Evolutionary conservation across 75 land plant species (phyloP).

Genomic region (Selaginella tamariscina): DNA sequence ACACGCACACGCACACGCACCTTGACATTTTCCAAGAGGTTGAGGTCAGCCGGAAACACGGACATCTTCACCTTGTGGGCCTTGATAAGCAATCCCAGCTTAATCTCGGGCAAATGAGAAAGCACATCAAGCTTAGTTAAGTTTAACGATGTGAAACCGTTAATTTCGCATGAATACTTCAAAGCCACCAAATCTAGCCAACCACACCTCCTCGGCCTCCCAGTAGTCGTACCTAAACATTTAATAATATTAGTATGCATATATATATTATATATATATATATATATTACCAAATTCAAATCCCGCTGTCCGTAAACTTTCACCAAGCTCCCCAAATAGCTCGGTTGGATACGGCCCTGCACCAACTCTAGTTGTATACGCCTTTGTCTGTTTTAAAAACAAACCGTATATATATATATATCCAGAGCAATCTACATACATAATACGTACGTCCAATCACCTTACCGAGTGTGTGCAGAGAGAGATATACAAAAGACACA

Average conservation of each 20-base stretch:
- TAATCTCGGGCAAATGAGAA: constrained; percentile 53
- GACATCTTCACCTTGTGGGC: constrained; percentile 27
- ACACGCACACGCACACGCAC: too few species aligned
- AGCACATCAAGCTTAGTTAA: constrained; percentile 96
- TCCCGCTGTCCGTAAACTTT: constrained; percentile 65
- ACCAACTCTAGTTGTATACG: constrained; percentile 92
- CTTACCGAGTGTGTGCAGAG: too few species aligned
- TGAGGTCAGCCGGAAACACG: constrained; percentile 75
- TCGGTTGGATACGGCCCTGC: constrained; percentile 97
- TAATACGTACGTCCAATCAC: too few species aligned
- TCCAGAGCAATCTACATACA: too few species aligned
- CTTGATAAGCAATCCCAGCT: constrained; percentile 59
- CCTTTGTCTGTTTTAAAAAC: constrained; percentile 94
- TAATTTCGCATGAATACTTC: constrained; percentile 68
- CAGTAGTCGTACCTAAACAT: constrained; percentile 85
- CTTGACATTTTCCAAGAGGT: constrained; percentile 53
- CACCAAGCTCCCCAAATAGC: constrained; percentile 51
- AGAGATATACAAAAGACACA: too few species aligned
- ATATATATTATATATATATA: too few species aligned
- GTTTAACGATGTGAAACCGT: constrained; percentile 86
- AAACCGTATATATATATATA: too few species aligned
- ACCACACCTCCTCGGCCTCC: constrained; percentile 98
- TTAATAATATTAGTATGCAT: too few species aligned
- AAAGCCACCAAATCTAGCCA: constrained; percentile 95
- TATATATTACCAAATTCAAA: constrained; percentile 90